Conservation (phyloP, 257 asterid genomes). For the Nicotiana tabacum region DNA sequence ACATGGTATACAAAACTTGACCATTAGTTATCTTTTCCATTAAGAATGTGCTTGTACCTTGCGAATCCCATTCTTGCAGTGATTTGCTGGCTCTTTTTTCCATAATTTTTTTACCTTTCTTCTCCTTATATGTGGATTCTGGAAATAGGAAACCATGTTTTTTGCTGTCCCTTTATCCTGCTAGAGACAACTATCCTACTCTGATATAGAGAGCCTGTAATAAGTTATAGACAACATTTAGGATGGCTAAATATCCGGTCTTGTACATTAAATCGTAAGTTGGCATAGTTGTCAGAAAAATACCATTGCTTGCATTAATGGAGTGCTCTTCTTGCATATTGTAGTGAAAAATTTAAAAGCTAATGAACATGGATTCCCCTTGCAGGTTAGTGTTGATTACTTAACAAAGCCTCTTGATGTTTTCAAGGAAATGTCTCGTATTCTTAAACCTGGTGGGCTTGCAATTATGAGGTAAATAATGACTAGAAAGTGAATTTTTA, state of each 20-base stretch:
- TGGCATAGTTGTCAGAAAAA: not conserved
- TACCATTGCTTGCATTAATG: not conserved
- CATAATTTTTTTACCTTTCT: not conserved
- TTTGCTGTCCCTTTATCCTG: not conserved
- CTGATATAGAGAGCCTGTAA: not conserved
- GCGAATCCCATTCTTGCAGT: not conserved
- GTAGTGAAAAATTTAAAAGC: not conserved
- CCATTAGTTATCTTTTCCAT: not conserved
- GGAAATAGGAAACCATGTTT: not conserved
- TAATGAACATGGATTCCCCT: slow-evolving; percentile 12
- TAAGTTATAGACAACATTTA: not conserved
- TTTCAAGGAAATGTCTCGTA: slow-evolving; percentile 79
- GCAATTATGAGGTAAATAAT: slow-evolving; percentile 66
- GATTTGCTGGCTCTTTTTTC: not conserved
- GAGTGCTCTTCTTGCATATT: not conserved
- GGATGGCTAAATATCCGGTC: not conserved
- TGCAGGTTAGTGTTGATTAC: slow-evolving; percentile 96
- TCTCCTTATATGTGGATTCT: not conserved
- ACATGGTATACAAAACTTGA: not conserved
- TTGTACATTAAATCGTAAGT: not conserved
- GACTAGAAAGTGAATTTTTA: not conserved
- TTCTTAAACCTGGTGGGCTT: slow-evolving; percentile 93
- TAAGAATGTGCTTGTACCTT: not conserved
- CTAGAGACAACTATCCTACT: not conserved
- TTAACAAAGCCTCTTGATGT: slow-evolving; percentile 77